phyloP scores from a whole-genome alignment of 495 filamentous ascomycete species.

The Acidomyces sp. region DNA sequence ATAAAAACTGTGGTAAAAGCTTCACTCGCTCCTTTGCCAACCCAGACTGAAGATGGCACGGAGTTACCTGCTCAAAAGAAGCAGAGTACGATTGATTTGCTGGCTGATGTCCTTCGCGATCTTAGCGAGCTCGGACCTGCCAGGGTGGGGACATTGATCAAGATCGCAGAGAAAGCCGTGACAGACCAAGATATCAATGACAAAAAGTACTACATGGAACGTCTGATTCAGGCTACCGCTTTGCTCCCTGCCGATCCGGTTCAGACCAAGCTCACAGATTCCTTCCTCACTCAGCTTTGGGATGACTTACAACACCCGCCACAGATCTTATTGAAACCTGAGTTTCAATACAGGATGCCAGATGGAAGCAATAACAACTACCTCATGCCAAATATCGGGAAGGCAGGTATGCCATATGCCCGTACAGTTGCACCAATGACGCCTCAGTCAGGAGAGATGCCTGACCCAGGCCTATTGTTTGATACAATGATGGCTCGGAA shows the following conservation, averaged over 20 bases:
- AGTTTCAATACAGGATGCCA: conserved; percentile 49
- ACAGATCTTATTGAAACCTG: conserved; percentile 40
- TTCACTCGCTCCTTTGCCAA: conserved; percentile 21
- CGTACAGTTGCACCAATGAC: conserved; percentile 54
- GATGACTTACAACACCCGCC: conserved; percentile 58
- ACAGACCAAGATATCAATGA: conserved; percentile 21
- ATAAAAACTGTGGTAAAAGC: conserved; percentile 18
- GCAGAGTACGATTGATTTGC: conserved; percentile 26
- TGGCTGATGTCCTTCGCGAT: conserved; percentile 32
- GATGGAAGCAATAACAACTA: conserved; percentile 60
- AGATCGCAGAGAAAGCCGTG: not conserved
- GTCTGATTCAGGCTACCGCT: conserved; percentile 29
- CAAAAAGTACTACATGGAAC: conserved; percentile 41
- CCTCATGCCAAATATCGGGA: conserved; percentile 52
- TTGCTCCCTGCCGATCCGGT: conserved; percentile 36
- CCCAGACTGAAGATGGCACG: conserved; percentile 28
- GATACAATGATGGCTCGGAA: conserved; percentile 58
- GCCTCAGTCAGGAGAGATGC: conserved; percentile 49
- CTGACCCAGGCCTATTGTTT: conserved; percentile 66
- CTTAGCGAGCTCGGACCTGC: conserved; percentile 14
- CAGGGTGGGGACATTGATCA: not conserved
- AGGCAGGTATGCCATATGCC: conserved; percentile 53
- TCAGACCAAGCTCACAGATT: conserved; percentile 41
- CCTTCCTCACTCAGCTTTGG: conserved; percentile 52
- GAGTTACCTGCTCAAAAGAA: conserved; percentile 1